Base-by-base conservation (phyloP, 371 early-diverging fungal genomes). In the Fennellomyces sp. region DNA sequence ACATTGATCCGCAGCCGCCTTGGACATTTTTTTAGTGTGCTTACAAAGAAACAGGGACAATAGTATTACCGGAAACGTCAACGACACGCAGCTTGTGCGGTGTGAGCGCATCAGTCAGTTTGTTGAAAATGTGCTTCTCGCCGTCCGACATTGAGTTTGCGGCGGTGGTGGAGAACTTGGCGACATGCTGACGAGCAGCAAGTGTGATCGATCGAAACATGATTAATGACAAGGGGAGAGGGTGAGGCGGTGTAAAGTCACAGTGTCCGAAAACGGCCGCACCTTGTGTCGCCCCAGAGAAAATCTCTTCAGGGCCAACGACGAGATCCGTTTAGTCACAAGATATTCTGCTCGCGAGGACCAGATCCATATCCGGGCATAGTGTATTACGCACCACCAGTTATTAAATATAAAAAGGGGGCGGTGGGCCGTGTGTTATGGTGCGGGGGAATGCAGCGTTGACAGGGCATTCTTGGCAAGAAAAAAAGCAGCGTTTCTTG, bases 1-100 rank as follows among this genome's bases (percentile, higher is more conserved):
- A 96, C 95, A 95, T 95, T 31, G 94, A 91, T 23, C 97, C 97
- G 70, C 97, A 97, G 23, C 97, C 97, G 49, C 95, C 93, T 88
- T 42, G 10, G n/a, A 8, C 0, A 25, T 21, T 64, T 5, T 50
- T 8, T 28, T 23, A 30, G 56, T 5, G 23, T 23, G 19, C 45
- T 7, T 7, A 21, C 4, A 45, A 15, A 23, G 55, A 13, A 61
- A 56, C 33, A 25, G 13, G 19, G 42, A 2, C 27, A 36, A 21
- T 53, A 71, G 85, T 31, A 35, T 49, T 76, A 90, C 92, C 92
- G 41, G 94, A 93, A 26, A 92, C 85, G 68, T 94, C 95, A 45
- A 81, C 77, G n/a, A 94, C 95, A n/a, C 78, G 56, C n/a, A 94
- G 84, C 58, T 77, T 85, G 45, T 81, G 75, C 41, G 95, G 91